phyloP scores from a whole-genome alignment of 2,329 filamentous ascomycete species.

The Huntiella abstrusa region DNA sequence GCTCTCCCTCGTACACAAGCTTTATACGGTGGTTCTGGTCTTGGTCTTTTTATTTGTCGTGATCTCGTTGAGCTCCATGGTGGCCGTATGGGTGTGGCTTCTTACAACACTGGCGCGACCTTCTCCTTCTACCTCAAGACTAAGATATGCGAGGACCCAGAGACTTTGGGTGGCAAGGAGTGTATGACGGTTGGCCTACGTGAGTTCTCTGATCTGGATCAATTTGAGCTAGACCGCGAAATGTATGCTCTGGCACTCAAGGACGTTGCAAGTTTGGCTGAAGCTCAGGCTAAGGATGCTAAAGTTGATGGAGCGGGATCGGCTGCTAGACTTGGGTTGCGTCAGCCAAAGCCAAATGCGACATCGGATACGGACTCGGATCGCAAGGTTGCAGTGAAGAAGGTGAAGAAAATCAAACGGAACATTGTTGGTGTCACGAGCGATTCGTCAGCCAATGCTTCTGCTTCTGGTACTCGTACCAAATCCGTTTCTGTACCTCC shows the following conservation, averaged over 20 bases:
- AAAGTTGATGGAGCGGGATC: background rate
- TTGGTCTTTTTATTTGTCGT: slow-evolving; percentile 58
- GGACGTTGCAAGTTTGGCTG: too few relatives aligned
- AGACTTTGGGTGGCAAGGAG: background rate
- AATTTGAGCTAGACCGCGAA: too few relatives aligned
- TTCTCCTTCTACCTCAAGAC: slow-evolving; percentile 63
- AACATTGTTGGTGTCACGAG: too few relatives aligned
- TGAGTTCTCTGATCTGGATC: too few relatives aligned
- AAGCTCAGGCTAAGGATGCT: background rate
- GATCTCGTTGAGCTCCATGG: slow-evolving; percentile 61
- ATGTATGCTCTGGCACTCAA: too few relatives aligned
- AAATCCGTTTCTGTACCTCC: too few relatives aligned
- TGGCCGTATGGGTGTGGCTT: slow-evolving; percentile 56
- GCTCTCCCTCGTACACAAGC: slow-evolving; percentile 51
- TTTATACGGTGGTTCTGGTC: slow-evolving; percentile 50
- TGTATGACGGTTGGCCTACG: too few relatives aligned
- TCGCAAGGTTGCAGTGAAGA: background rate
- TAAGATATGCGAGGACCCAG: slow-evolving; percentile 28
- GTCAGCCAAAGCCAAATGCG: background rate
- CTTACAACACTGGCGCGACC: slow-evolving; percentile 46
- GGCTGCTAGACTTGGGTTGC: background rate
- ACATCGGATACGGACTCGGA: background rate
- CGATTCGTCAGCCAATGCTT: too few relatives aligned
- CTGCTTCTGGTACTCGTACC: too few relatives aligned
- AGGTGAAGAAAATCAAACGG: background rate